These are phyloP conservation scores for Suillus cothurnatus DNA, from an alignment of 768 basidiomycete species.

Conservation along the genomic window DNA sequence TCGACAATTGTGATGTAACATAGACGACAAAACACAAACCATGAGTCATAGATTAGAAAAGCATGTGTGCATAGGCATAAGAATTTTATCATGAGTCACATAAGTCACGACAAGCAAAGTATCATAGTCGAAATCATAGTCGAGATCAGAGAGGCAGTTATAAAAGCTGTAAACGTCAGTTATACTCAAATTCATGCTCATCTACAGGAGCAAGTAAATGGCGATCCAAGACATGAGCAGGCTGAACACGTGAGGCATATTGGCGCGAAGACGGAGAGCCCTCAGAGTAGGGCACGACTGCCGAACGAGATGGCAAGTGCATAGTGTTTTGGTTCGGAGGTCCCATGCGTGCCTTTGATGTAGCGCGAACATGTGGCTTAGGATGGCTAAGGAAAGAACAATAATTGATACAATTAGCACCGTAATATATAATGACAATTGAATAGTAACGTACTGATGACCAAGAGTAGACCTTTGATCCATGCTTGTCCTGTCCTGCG, in stretches of 20 bases:
- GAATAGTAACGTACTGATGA: too few relatives aligned
- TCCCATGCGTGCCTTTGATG: slow-evolving; percentile 2
- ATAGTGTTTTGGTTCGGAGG: not conserved
- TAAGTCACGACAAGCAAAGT: not conserved
- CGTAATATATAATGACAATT: too few relatives aligned
- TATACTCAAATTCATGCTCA: slow-evolving; percentile 1
- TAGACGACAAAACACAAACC: not conserved
- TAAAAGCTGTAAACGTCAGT: slow-evolving; percentile 1
- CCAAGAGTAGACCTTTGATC: not conserved
- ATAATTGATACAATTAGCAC: not conserved
- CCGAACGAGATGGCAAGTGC: not conserved
- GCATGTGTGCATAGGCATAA: not conserved
- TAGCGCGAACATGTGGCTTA: not conserved
- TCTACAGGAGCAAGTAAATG: slow-evolving; percentile 1
- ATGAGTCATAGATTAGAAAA: not conserved
- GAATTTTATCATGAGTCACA: not conserved
- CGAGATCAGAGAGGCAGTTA: not conserved
- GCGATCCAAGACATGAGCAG: slow-evolving; percentile 1
- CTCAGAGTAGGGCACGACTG: not conserved
- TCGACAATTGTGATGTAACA: not conserved
- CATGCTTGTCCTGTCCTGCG: slow-evolving; percentile 2
- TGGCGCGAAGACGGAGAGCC: not conserved
- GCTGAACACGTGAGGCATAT: not conserved
- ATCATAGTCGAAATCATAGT: not conserved
- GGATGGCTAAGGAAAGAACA: not conserved